Evolutionary conservation across 2,329 filamentous ascomycete genomes (phyloP).

Genomic region (Bipolaris sorokiniana): DNA sequence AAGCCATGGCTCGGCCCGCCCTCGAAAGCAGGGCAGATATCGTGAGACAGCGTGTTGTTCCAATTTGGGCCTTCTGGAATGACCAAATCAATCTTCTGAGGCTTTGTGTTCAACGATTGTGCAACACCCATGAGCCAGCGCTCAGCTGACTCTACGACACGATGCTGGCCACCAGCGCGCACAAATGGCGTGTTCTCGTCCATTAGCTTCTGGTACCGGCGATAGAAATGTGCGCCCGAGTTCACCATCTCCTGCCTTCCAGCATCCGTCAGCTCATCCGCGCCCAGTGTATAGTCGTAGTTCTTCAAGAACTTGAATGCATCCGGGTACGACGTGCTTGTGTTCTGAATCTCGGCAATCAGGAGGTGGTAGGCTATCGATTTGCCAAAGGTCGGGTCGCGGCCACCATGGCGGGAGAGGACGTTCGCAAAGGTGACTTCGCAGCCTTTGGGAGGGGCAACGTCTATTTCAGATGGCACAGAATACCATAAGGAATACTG

Average conservation of each 20-base stretch:
- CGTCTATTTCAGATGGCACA: constrained; percentile 69
- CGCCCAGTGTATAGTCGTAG: constrained; percentile 74
- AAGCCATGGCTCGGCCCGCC: constrained; percentile 58
- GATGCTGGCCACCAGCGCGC: constrained; percentile 70
- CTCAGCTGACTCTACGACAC: constrained; percentile 75
- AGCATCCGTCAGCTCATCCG: constrained; percentile 71
- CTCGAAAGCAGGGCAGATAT: constrained; percentile 74
- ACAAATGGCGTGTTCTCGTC: constrained; percentile 68
- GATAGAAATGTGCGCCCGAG: constrained; percentile 77
- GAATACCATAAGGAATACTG: constrained; percentile 88
- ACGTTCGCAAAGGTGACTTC: constrained; percentile 79
- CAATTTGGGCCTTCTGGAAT: constrained; percentile 69
- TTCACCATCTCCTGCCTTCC: constrained; percentile 74
- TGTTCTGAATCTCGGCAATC: constrained; percentile 69
- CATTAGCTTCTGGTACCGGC: constrained; percentile 71
- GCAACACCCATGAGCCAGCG: constrained; percentile 80
- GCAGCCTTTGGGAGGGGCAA: constrained; percentile 69
- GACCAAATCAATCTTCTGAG: constrained; percentile 58
- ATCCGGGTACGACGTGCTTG: constrained; percentile 61
- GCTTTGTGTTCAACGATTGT: constrained; percentile 54
- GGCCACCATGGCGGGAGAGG: constrained; percentile 82
- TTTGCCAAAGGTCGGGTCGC: constrained; percentile 77
- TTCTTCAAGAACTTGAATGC: constrained; percentile 72
- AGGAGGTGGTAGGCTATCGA: constrained; percentile 67
- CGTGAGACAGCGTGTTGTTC: constrained; percentile 85